Percentiles rank a stretch among this genome's conserved stretches.
Evolutionary conservation across 176 grass and related monocot species (phyloP).

Genomic region (Puccinellia tenuiflora): DNA sequence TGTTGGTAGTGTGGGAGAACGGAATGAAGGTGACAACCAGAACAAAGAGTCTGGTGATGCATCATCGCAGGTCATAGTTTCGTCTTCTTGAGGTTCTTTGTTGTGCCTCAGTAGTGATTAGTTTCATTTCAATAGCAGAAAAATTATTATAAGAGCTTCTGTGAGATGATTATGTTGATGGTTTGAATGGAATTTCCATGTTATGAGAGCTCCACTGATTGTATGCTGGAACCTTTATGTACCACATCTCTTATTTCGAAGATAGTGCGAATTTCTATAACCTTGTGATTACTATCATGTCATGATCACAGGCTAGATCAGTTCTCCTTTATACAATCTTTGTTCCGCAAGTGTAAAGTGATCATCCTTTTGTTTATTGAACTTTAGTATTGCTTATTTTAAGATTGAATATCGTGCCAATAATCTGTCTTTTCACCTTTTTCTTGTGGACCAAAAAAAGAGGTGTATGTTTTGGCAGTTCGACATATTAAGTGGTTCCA

Average conservation of each 20-base stretch:
- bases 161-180: neutral
- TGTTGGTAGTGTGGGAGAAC: neutral
- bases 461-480: neutral
- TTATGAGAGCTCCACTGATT: conserved; percentile 7
- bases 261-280: neutral
- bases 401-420: neutral
- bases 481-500: neutral
- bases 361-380: neutral
- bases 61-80: conserved; percentile 5
- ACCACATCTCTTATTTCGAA: neutral
- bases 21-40: neutral
- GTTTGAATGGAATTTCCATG: neutral
- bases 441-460: neutral
- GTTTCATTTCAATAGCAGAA: conserved; percentile 22
- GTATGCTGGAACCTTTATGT: conserved; percentile 13
- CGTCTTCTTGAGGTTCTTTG: conserved; percentile 1
- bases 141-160: conserved; percentile 12
- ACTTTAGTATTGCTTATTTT: neutral
- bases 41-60: conserved; percentile 33
- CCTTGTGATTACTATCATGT: neutral
- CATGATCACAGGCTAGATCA: neutral
- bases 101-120: conserved; percentile 17
- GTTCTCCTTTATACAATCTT: neutral
- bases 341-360: neutral
- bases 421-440: neutral